phyloP scores from a whole-genome alignment of 345 rosid species.

The Noccaea caerulescens region DNA sequence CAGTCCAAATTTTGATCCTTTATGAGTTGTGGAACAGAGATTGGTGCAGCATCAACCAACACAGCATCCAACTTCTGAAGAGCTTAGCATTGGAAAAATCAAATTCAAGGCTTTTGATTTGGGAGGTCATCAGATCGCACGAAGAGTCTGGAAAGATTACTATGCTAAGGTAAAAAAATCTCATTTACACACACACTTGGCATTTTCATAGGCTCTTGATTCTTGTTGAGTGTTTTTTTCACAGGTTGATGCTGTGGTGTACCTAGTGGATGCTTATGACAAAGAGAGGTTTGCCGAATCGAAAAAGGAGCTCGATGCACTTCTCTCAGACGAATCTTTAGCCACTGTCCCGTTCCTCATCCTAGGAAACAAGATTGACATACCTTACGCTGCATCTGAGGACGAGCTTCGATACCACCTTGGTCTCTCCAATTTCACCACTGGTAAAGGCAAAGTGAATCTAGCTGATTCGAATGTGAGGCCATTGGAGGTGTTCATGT shows the following conservation, averaged over 20 bases:
- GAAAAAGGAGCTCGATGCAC: constrained; percentile 71
- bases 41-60: constrained; percentile 93
- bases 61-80: constrained; percentile 90
- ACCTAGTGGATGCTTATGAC: constrained; percentile 75
- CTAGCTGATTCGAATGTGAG: constrained; percentile 57
- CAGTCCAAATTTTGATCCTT: not conserved
- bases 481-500: constrained; percentile 78
- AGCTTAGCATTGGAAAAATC: constrained; percentile 87
- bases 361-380: constrained; percentile 74
- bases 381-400: constrained; percentile 80
- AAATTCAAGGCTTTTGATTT: constrained; percentile 91
- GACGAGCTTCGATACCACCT: constrained; percentile 69
- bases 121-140: constrained; percentile 95
- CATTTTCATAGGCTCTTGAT: not conserved
- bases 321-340: constrained; percentile 65
- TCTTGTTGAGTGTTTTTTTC: constrained; percentile 8
- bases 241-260: constrained; percentile 78
- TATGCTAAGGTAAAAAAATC: constrained; percentile 67
- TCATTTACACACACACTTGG: not conserved
- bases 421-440: constrained; percentile 71
- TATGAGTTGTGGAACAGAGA: constrained; percentile 54
- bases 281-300: constrained; percentile 74
- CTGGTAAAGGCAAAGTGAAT: constrained; percentile 74
- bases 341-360: constrained; percentile 65
- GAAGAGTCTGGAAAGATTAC: constrained; percentile 92